phyloP scores from a whole-genome alignment of 805 yeast species.

The Candida stauntonica region DNA sequence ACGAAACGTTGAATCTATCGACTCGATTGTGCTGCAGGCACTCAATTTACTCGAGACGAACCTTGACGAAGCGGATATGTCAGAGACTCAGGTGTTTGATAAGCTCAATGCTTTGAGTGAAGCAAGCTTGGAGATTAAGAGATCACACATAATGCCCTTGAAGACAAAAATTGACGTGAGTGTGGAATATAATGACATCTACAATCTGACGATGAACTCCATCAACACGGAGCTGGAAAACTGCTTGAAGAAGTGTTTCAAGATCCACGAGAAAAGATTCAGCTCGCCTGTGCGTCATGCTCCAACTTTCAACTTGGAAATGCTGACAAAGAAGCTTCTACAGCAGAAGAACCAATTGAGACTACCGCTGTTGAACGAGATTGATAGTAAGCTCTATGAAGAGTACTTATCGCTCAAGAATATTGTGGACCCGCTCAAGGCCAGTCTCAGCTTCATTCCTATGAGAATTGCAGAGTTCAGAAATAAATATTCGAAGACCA shows the following conservation, averaged over 20 bases:
- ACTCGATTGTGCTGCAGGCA: slow-evolving; percentile 31
- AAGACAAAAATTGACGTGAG: slow-evolving; percentile 36
- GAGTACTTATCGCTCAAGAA: slow-evolving; percentile 39
- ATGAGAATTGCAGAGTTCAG: slow-evolving; percentile 41
- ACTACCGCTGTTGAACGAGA: slow-evolving; percentile 35
- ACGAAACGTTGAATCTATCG: slow-evolving; percentile 31
- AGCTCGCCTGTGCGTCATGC: slow-evolving; percentile 39
- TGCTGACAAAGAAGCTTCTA: slow-evolving; percentile 30
- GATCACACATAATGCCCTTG: slow-evolving; percentile 26
- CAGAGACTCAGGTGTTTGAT: slow-evolving; percentile 28
- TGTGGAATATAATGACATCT: slow-evolving; percentile 42
- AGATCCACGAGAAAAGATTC: slow-evolving; percentile 34
- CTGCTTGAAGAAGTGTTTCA: slow-evolving; percentile 34
- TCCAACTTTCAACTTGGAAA: slow-evolving; percentile 33
- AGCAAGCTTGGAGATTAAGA: slow-evolving; percentile 24
- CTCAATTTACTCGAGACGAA: slow-evolving; percentile 33
- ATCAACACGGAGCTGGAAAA: slow-evolving; percentile 36
- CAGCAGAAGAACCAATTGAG: slow-evolving; percentile 29
- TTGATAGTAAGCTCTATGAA: slow-evolving; percentile 38
- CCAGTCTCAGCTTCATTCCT: slow-evolving; percentile 49
- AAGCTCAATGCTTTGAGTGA: slow-evolving; percentile 32
- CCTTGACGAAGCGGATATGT: slow-evolving; percentile 20
- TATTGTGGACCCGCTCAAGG: slow-evolving; percentile 46
- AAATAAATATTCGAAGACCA: slow-evolving; percentile 20
- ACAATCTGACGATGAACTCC: slow-evolving; percentile 37